These are phyloP conservation scores for Avena insularis DNA, from an alignment of 176 grass and related monocot species.

Conservation along the genomic window DNA sequence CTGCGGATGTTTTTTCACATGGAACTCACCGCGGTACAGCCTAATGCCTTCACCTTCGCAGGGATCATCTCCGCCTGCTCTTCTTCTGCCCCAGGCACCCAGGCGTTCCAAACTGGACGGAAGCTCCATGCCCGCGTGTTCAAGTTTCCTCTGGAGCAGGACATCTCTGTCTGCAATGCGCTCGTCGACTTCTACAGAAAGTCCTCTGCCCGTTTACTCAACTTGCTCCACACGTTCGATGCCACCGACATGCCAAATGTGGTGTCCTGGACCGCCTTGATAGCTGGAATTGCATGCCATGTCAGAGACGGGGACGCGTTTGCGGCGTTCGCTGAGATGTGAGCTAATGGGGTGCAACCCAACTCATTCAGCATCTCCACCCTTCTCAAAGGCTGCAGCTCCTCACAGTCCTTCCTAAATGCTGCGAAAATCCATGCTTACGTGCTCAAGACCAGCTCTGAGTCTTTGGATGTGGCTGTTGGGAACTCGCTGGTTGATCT, in stretches of 20 bases:
- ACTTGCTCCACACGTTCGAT: constrained; percentile 47
- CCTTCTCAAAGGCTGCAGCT: constrained; percentile 65
- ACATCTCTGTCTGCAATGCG: constrained; percentile 65
- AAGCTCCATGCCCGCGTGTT: constrained; percentile 68
- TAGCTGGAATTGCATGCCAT: constrained; percentile 50
- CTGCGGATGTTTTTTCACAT: constrained; percentile 60
- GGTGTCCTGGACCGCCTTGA: constrained; percentile 71
- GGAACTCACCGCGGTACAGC: constrained; percentile 40
- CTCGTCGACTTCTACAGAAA: constrained; percentile 72
- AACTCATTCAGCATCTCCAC: constrained; percentile 78
- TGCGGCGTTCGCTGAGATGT: constrained; percentile 58
- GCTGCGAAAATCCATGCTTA: constrained; percentile 68
- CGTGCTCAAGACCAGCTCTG: constrained; percentile 68
- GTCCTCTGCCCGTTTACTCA: constrained; percentile 37
- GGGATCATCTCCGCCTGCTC: constrained; percentile 61
- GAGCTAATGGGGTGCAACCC: constrained; percentile 58
- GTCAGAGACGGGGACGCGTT: constrained; percentile 46
- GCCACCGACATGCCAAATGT: constrained; percentile 57
- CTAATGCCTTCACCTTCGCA: constrained; percentile 68
- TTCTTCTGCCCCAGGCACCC: not conserved
- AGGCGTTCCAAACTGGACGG: constrained; percentile 39
- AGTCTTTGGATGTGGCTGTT: constrained; percentile 53
- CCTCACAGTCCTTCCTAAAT: constrained; percentile 40
- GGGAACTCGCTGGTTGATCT: constrained; percentile 74
- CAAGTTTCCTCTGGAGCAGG: constrained; percentile 56